These are phyloP conservation scores for Petasospora fabianii DNA, from an alignment of 1,139 yeast genomes.

Conservation along the genomic window DNA sequence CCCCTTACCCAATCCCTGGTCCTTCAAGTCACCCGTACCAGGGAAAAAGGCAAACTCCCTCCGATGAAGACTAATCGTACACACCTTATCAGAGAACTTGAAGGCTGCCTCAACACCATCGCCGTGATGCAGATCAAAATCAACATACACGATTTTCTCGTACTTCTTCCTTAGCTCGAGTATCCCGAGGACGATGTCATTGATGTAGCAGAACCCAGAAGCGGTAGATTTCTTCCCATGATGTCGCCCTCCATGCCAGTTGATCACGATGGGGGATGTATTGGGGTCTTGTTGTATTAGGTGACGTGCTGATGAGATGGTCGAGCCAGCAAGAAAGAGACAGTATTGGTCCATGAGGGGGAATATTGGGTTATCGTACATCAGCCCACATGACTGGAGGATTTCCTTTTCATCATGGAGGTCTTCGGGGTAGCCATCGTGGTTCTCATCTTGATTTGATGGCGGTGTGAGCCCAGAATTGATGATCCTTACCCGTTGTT, in stretches of 20 bases:
- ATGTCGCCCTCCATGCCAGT: slow-evolving; percentile 83
- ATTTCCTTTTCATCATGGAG: slow-evolving; percentile 12
- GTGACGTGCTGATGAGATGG: slow-evolving; percentile 46
- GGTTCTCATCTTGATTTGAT: too few relatives aligned
- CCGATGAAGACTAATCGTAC: slow-evolving; percentile 63
- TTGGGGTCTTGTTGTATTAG: slow-evolving; percentile 19
- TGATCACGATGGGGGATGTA: slow-evolving; percentile 37
- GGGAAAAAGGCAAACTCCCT: slow-evolving; percentile 69
- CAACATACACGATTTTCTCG: slow-evolving; percentile 57
- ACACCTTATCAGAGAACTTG: slow-evolving; percentile 49
- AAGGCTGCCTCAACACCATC: slow-evolving; percentile 76
- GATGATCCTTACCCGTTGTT: background rate
- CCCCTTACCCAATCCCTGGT: slow-evolving; percentile 38
- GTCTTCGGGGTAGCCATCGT: slow-evolving; percentile 7
- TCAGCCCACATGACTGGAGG: slow-evolving; percentile 37
- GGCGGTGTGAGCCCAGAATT: slow-evolving; percentile 1
- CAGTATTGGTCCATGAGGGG: slow-evolving; percentile 51
- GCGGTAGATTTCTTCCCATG: slow-evolving; percentile 57
- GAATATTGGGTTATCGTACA: slow-evolving; percentile 65
- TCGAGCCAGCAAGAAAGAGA: slow-evolving; percentile 51
- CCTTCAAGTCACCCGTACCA: slow-evolving; percentile 52
- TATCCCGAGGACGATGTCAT: slow-evolving; percentile 61
- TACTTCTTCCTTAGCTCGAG: slow-evolving; percentile 43
- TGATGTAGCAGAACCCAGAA: slow-evolving; percentile 68
- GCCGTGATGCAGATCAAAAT: slow-evolving; percentile 75